These are phyloP conservation scores for Musa troglodytarum DNA, from an alignment of 176 grass and related monocot species.

Conservation along the genomic window DNA sequence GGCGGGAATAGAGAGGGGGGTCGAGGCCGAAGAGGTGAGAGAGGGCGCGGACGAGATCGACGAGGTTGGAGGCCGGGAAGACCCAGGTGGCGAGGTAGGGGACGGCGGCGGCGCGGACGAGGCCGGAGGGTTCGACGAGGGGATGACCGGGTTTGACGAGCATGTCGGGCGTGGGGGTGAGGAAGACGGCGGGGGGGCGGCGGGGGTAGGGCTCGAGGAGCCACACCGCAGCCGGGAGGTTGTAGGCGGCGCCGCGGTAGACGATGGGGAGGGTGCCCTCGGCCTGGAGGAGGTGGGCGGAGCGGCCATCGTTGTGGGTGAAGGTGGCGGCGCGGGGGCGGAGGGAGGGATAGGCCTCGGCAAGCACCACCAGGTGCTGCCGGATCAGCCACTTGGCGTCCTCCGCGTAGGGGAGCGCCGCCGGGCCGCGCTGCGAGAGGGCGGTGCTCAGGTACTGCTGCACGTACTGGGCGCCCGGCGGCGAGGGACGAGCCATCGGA, in stretches of 20 bases:
- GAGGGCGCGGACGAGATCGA: conserved; percentile 63
- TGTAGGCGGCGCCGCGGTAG: conserved; percentile 60
- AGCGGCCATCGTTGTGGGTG: conserved; percentile 78
- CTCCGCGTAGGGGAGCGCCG: conserved; percentile 63
- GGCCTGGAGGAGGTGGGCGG: conserved; percentile 59
- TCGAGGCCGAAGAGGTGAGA: conserved; percentile 77
- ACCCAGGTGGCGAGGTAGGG: conserved; percentile 82
- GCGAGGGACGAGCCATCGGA: conserved; percentile 31
- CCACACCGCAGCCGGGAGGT: conserved; percentile 78
- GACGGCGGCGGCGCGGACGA: conserved; percentile 38
- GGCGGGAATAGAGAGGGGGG: conserved; percentile 60
- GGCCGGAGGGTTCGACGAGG: conserved; percentile 63
- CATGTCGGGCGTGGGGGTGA: conserved; percentile 75
- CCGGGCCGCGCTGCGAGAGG: conserved; percentile 67
- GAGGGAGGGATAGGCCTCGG: conserved; percentile 63
- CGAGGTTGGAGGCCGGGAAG: conserved; percentile 75
- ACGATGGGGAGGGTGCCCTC: conserved; percentile 73
- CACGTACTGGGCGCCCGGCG: conserved; percentile 51
- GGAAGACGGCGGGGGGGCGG: conserved; percentile 59
- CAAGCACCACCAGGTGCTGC: conserved; percentile 72
- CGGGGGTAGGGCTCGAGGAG: conserved; percentile 77
- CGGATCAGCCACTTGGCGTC: conserved; percentile 88
- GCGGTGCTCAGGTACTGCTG: conserved; percentile 75
- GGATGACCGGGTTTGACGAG: conserved; percentile 75
- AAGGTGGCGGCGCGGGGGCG: conserved; percentile 63